Base-by-base conservation (phyloP, 1,284 basidiomycete genomes). In the Ustanciosporium gigantosporum region DNA sequence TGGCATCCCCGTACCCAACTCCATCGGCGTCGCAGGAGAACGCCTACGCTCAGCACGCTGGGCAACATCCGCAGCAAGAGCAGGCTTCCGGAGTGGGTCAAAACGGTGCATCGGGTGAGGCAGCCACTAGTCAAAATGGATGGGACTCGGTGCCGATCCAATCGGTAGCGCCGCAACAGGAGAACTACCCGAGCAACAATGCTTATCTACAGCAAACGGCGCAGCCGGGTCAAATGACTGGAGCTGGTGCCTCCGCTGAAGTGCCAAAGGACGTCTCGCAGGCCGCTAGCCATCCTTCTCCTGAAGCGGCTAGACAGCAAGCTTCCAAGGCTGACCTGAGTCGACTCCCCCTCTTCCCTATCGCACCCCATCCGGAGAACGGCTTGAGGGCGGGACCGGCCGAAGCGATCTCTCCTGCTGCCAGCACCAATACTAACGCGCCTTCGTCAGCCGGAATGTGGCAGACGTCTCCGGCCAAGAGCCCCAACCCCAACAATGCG, bases 371-470 rank as follows among this genome's bases (percentile, higher is more conserved):
- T 36, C 41, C 62, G 2, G 62, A 66, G 39, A 66, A 66, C 22
- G 56, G 56, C 1, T 52, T 65, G 13, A 46, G 43, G 19, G 40
- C 39, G 22, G 21, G 29, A 17, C 27, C 46, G 15, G 42, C 50
- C 24, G 58, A 50, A 39, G 44, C 40, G 4, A 19, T 41, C 2
- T 58, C 61, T 9, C 55, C 53, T 5, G 20, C 37, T 32, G 43
- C 43, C 6, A 64, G 50, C 38, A 42, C 47, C 13, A 45, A 59
- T 36, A 52, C 50, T 25, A 58, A 59, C n/a, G 61, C 47, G 20
- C 56, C 52, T 0, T 65, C 56, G 16, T 65, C 61, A 39, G 51
- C 61, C 27, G 60, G 53, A n/a, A 64, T 64, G 60, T 64, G 60
- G 60, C 60, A 64, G 36, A 52, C 40, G 34, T 46, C 56, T 9